Conservation (phyloP, 163 green algal genomes). For the Trebouxia gelatinosa region DNA sequence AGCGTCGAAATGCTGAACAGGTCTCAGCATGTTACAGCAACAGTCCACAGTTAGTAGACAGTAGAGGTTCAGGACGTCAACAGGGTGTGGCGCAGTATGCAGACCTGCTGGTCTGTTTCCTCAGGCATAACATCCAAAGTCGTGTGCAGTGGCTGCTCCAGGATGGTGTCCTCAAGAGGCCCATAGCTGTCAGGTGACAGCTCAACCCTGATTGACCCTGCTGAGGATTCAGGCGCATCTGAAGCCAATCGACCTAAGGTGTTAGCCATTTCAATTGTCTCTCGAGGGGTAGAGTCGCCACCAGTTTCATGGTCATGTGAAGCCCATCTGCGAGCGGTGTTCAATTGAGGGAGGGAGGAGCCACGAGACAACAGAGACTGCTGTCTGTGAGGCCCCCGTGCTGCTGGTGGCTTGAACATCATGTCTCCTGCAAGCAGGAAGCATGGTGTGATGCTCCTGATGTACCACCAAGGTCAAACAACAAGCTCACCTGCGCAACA, state of each 20-base stretch:
- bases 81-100: too few relatives aligned
- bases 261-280: constrained; percentile 17
- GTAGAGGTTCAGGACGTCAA: too few relatives aligned
- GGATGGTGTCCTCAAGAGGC: not conserved
- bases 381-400: not conserved
- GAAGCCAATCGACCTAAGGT: not conserved
- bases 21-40: too few relatives aligned
- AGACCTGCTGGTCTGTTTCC: too few relatives aligned
- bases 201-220: constrained; percentile 2
- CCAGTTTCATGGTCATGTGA: constrained; percentile 1
- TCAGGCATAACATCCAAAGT: too few relatives aligned
- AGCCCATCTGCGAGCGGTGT: not conserved
- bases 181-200: constrained; percentile 20
- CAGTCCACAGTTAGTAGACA: too few relatives aligned
- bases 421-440: too few relatives aligned
- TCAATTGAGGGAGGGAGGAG: not conserved
- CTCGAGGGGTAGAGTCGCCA: not conserved
- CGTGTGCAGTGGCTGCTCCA: not conserved
- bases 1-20: too few relatives aligned
- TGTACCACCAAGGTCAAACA: too few relatives aligned
- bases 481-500: too few relatives aligned
- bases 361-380: not conserved
- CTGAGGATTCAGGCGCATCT: constrained; percentile 10
- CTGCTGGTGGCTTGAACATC: too few relatives aligned
- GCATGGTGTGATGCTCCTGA: too few relatives aligned